Evolutionary conservation across 805 yeast species (phyloP).

Genomic region (Lipomyces japonicus): DNA sequence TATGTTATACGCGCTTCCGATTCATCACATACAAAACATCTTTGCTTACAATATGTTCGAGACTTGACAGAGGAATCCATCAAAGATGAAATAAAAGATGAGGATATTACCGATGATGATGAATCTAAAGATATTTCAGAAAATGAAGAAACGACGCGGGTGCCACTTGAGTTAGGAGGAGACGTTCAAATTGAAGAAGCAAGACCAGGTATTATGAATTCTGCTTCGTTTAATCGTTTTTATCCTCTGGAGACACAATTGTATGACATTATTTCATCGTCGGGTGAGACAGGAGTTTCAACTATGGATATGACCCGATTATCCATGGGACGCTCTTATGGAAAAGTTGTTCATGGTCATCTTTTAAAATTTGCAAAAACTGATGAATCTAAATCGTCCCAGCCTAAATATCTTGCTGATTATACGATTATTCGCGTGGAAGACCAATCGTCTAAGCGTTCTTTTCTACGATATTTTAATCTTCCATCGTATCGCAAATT

Average conservation of each 20-base stretch:
- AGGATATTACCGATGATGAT: no score
- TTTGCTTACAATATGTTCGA: slow-evolving; percentile 37
- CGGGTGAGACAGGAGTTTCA: slow-evolving; percentile 53
- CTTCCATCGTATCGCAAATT: slow-evolving; percentile 41
- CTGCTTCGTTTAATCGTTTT: slow-evolving; percentile 45
- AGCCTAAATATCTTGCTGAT: slow-evolving; percentile 36
- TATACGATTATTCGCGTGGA: slow-evolving; percentile 54
- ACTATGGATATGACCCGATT: slow-evolving; percentile 51
- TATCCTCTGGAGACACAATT: slow-evolving; percentile 67
- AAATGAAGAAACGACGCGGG: slow-evolving; percentile 38
- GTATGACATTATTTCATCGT: slow-evolving; percentile 44
- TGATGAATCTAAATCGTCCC: slow-evolving; percentile 35
- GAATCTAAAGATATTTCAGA: slow-evolving; percentile 32
- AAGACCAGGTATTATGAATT: background rate
- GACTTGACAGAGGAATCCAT: slow-evolving; percentile 34
- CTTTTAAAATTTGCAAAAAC: slow-evolving; percentile 49
- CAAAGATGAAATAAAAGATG: slow-evolving; percentile 33
- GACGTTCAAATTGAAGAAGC: slow-evolving; percentile 15
- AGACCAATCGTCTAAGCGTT: slow-evolving; percentile 70
- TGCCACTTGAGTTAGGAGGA: slow-evolving; percentile 15
- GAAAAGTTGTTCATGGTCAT: slow-evolving; percentile 50
- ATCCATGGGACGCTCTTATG: slow-evolving; percentile 54
- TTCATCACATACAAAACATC: slow-evolving; percentile 34
- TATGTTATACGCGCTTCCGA: slow-evolving; percentile 39
- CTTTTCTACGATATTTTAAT: slow-evolving; percentile 64